Conservation (phyloP, 257 asterid species). For the Eustoma russellianum region DNA sequence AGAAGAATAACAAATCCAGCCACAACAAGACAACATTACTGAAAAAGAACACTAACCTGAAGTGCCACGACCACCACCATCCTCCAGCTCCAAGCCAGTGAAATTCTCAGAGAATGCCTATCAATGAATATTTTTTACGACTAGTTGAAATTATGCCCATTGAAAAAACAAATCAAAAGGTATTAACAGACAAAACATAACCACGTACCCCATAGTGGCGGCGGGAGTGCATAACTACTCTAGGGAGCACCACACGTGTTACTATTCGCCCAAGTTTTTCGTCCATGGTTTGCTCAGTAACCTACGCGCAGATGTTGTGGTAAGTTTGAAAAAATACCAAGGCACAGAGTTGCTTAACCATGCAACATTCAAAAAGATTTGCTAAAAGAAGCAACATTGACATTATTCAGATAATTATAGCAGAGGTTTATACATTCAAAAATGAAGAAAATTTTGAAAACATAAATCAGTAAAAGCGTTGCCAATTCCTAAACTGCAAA, state of each 20-base stretch:
- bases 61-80: conserved; percentile 98
- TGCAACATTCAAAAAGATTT: too few species aligned
- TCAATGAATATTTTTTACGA: background rate
- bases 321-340: too few species aligned
- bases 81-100: conserved; percentile 96
- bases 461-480: too few species aligned
- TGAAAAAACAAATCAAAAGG: too few species aligned
- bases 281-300: conserved; percentile 69
- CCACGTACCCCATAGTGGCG: conserved; percentile 92
- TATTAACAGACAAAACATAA: too few species aligned
- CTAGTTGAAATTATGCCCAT: conserved; percentile 1
- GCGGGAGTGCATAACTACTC: conserved; percentile 88
- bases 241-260: conserved; percentile 89
- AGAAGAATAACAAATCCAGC: background rate
- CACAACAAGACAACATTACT: background rate
- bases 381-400: too few species aligned
- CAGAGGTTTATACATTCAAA: too few species aligned
- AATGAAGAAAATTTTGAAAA: too few species aligned
- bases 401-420: too few species aligned
- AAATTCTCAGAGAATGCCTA: conserved; percentile 91
- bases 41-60: conserved; percentile 43
- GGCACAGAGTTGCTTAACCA: too few species aligned
- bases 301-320: conserved; percentile 25
- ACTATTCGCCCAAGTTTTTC: conserved; percentile 77
- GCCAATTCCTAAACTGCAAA: background rate